Evolutionary conservation across 371 early-diverging fungal species (phyloP), one percentile per base, ranked within the genome.

Genomic region (Apophysomyces elegans): DNA sequence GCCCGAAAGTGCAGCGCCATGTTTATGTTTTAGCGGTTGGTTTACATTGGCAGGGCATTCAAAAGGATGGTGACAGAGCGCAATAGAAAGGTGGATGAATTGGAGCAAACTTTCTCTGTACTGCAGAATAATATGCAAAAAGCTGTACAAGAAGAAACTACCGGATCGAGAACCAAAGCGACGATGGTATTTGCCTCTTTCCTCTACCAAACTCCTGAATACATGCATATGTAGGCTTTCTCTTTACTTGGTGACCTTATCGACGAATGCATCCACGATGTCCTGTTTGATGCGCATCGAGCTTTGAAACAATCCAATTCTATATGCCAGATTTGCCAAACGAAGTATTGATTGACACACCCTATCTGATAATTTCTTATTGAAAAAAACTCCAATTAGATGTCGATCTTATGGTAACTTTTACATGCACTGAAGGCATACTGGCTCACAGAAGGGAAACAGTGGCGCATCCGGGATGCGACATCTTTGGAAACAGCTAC

Each of bases 401-500:
- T 70, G 71, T 63, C 68, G 67, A 5, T 56, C 37, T 50, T 76
- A 80, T 62, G 70, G 77, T 74, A 75, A 71, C 11, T 5, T 59
- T 4, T 9, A 0, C 4, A 21, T 50, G 4, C 9, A 21, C 8
- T 35, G 12, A 18, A 47, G 68, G 21, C 13, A 45, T 26, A 14
- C 32, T 63, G 56, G 11, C 18, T 16, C 36, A 46, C 8, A 59
- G 35, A 6, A 21, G 13, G n/a, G 35, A n/a, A 36, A 12, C 47
- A 86, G 87, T 77, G 7, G 66, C 69, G 7, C 70, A 73, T 18
- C 86, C 91, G 8, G 90, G 90, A 6, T 61, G 68, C 35, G 94
- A 94, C 66, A 83, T 92, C 5, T 92, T 88, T 77, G 92, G 93
- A 11, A 88, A 89, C 58, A 84, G 77, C 16, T 86, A 87, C 46